These are phyloP conservation scores for Brassica rapa DNA, from an alignment of 345 rosid species.

Conservation along the genomic window DNA sequence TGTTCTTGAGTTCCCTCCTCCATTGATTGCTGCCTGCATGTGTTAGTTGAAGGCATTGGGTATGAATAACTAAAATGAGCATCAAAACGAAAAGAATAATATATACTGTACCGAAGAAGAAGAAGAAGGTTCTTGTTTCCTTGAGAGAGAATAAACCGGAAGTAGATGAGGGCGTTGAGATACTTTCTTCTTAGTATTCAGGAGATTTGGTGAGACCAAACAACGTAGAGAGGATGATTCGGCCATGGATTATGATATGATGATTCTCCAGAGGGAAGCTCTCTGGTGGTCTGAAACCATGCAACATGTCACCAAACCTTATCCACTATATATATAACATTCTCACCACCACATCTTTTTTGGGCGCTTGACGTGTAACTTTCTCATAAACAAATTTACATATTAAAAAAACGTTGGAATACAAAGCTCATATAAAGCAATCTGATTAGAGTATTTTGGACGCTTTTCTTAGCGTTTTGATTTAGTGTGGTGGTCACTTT, in stretches of 20 bases:
- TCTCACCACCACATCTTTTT: slow-evolving; percentile 16
- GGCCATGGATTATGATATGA: slow-evolving; percentile 35
- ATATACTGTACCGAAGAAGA: slow-evolving; percentile 18
- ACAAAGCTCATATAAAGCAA: too few species aligned
- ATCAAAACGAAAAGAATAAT: neutral
- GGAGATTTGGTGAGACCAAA: slow-evolving; percentile 35
- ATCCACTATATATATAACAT: slow-evolving; percentile 10
- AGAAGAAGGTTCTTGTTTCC: slow-evolving; percentile 36
- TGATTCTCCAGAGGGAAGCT: slow-evolving; percentile 17
- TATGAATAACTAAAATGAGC: neutral
- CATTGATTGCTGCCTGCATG: slow-evolving; percentile 25
- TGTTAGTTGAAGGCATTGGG: neutral
- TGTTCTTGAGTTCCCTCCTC: slow-evolving; percentile 40
- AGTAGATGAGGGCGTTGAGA: slow-evolving; percentile 21
- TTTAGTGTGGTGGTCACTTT: too few species aligned
- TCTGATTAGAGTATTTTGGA: too few species aligned
- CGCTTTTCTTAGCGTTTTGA: too few species aligned
- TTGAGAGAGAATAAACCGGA: slow-evolving; percentile 34
- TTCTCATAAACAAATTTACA: neutral
- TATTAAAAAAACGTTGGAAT: too few species aligned
- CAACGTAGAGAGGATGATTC: slow-evolving; percentile 28
- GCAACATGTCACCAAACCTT: slow-evolving; percentile 10
- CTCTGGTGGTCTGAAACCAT: slow-evolving; percentile 11
- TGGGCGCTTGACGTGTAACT: neutral
- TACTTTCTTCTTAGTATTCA: slow-evolving; percentile 18